Base-by-base conservation (phyloP, 2,329 filamentous ascomycete genomes). In the Seiridium unicorne region DNA sequence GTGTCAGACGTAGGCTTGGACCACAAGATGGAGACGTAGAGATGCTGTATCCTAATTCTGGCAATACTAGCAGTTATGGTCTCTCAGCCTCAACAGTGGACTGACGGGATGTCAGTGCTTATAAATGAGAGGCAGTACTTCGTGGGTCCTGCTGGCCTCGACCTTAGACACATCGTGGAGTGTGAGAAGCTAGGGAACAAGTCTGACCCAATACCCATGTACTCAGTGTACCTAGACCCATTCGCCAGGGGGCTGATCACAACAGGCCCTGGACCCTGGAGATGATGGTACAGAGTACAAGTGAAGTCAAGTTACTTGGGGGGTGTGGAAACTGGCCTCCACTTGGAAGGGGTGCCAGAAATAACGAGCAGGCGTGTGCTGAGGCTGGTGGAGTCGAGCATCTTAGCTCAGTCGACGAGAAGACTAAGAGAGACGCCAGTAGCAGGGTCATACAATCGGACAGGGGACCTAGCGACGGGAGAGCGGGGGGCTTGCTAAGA, bases 81-180 rank as follows among this genome's bases (percentile, higher is more conserved):
- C 44, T 59, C 60, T 61, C 56, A 61, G 60, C 60, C 60, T 61
- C 51, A 49, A 40, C 35, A 35, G 51, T 36, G 47, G 59, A 60
- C 42, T 34, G 55, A 46, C 55, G 58, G 55, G 59, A 48, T 40
- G 7, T 49, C 46, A 51, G 57, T 56, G 57, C 60, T 61, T 61
- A 61, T 61, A 47, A 59, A 61, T 51, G 55, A 44, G 57, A 59
- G 60, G 60, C 44, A 59, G 51, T 59, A 59, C 56, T 59, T 26
- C 13, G 44, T 61, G 56, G 60, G 58, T 48, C 60, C 54, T 36
- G 40, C 42, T 32, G 36, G 51, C 47, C 36, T 34, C 40, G 13
- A 46, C 58, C 58, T 57, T 57, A 59, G 58, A 44, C 44, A 36
- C 51, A 57, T 57, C 51, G 56, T 40, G 56, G 48, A 44, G 51